A percentile compares a stretch with the other conserved stretches of the same genome.
These are phyloP conservation scores for Melanopsichium pennsylvanicum DNA, from an alignment of 1,284 basidiomycete genomes.

Conservation along the genomic window DNA sequence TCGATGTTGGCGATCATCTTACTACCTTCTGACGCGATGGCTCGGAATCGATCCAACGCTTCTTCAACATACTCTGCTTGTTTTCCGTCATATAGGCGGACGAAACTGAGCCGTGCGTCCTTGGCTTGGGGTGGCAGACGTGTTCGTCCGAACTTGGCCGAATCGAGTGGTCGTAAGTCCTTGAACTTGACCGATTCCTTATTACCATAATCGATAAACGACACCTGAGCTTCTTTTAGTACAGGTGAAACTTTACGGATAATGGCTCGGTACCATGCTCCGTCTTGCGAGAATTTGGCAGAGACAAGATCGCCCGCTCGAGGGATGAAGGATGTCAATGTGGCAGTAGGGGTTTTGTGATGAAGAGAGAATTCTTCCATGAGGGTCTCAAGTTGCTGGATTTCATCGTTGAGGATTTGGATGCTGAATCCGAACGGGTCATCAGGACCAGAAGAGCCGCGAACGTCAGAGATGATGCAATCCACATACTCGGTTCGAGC, in stretches of 20 bases:
- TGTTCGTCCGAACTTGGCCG: slow-evolving; percentile 42
- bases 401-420: slow-evolving; percentile 72
- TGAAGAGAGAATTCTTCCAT: slow-evolving; percentile 84
- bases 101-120: slow-evolving; percentile 54
- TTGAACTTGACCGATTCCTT: slow-evolving; percentile 45
- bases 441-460: slow-evolving; percentile 71
- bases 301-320: slow-evolving; percentile 83
- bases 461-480: slow-evolving; percentile 87
- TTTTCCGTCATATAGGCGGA: slow-evolving; percentile 52
- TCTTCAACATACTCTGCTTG: slow-evolving; percentile 55
- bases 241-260: slow-evolving; percentile 41
- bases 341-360: slow-evolving; percentile 30
- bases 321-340: slow-evolving; percentile 74
- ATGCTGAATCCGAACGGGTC: slow-evolving; percentile 86
- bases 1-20: slow-evolving; percentile 63
- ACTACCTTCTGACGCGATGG: slow-evolving; percentile 47
- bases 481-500: slow-evolving; percentile 80
- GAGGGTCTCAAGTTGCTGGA: slow-evolving; percentile 79
- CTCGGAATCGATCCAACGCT: slow-evolving; percentile 52
- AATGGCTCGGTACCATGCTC: slow-evolving; percentile 59
- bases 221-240: slow-evolving; percentile 43
- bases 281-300: slow-evolving; percentile 69
- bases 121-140: slow-evolving; percentile 44
- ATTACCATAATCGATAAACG: slow-evolving; percentile 59
- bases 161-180: slow-evolving; percentile 52